Base-by-base conservation (phyloP, 352 stramenopile genomes). In the Aphanomyces euteiches region DNA sequence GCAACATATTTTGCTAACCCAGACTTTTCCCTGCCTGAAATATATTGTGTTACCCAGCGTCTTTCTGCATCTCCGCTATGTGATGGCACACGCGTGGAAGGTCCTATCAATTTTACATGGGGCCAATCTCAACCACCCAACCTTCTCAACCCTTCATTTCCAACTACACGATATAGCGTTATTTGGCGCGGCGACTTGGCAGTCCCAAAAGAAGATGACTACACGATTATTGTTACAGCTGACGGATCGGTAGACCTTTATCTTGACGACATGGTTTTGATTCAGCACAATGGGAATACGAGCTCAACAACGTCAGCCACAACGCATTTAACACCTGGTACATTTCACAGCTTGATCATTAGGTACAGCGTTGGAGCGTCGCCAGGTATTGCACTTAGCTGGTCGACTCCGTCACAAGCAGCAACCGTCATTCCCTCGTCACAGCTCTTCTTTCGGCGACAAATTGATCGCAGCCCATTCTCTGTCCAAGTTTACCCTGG, bases 1-100 rank as follows among this genome's bases (percentile, higher is more conserved):
- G 91, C 86, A 1, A 98, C 84, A 10, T 98, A 97, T 73, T 98
- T 89, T 66, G 74, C 78, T 17, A 93, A 92, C 50, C 73, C 82
- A 3, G 92, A 98, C 65, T 98, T 98, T 56, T 89, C 85, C 7
- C 12, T 17, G 39, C 45, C 64, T 19, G 8, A 60, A 19, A 21
- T 45, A 21, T 48, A 50, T 36, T 85, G 61, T 66, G 79, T 65
- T 61, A 83, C 77, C 66, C 36, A 40, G 66, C 69, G 47, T 48
- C 36, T 58, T 65, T 82, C 63, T 8, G 41, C 10, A 6, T 5
- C 34, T 5, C 3, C 15, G 5, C 2, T 45, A 12, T 74, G 37
- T 38, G 78, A 96, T 50, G 84, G 83, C 0, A 96, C 83, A 12
- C 75, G 73, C 0, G 69, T 96, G n/a, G 92, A 98, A 73, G 43